Conservation (phyloP, 352 stramenopile genomes). For the Phytophthora idaei region DNA sequence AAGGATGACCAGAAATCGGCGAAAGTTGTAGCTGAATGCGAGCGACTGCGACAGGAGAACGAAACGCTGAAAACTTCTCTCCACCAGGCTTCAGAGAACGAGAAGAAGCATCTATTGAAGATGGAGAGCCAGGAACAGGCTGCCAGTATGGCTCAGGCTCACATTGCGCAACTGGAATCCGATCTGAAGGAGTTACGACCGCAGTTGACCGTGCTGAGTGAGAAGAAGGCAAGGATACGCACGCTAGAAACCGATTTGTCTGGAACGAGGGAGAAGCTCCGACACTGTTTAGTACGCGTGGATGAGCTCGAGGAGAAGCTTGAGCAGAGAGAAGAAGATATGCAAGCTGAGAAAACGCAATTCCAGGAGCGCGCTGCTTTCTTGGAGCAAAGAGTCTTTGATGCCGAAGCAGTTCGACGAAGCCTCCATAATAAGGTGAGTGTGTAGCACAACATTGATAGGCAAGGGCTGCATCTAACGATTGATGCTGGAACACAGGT, state of each 20-base stretch:
- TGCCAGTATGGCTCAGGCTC: slow-evolving; percentile 32
- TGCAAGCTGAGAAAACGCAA: slow-evolving; percentile 28
- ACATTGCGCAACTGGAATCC: slow-evolving; percentile 40
- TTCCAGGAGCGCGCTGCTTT: slow-evolving; percentile 42
- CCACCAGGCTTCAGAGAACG: slow-evolving; percentile 33
- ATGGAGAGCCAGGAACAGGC: slow-evolving; percentile 35
- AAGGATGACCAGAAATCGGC: slow-evolving; percentile 44
- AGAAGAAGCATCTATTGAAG: slow-evolving; percentile 36
- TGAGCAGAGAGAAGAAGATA: slow-evolving; percentile 33
- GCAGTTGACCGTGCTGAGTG: slow-evolving; percentile 29
- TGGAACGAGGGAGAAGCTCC: slow-evolving; percentile 41
- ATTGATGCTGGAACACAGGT: slow-evolving; percentile 51
- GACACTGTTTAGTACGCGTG: slow-evolving; percentile 31
- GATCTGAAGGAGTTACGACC: slow-evolving; percentile 41
- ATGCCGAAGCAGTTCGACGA: slow-evolving; percentile 73
- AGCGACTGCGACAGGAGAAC: slow-evolving; percentile 51
- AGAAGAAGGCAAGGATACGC: slow-evolving; percentile 49
- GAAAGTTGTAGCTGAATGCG: slow-evolving; percentile 40
- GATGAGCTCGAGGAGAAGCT: slow-evolving; percentile 47
- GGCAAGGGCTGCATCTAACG: background rate
- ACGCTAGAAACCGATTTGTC: slow-evolving; percentile 44
- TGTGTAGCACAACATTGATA: background rate
- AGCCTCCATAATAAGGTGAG: slow-evolving; percentile 87
- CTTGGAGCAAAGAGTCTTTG: slow-evolving; percentile 59
- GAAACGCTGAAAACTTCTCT: slow-evolving; percentile 41